phyloP scores from a whole-genome alignment of 1,284 basidiomycete genomes.

The Papiliotrema terrestris region DNA sequence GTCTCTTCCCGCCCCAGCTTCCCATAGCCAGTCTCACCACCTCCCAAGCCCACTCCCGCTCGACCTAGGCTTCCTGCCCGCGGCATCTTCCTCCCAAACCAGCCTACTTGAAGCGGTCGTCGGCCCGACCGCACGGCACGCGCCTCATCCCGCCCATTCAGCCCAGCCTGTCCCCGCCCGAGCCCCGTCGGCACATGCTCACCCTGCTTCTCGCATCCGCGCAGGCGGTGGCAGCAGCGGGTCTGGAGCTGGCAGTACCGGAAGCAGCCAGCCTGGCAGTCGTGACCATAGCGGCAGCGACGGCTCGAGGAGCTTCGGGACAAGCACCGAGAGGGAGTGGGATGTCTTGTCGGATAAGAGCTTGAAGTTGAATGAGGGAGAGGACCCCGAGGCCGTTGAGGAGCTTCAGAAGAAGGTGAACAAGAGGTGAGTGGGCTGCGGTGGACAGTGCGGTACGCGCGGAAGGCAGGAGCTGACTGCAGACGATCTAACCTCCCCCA shows the following conservation, averaged over 20 bases:
- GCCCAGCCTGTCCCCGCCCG: background rate
- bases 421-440: conserved; percentile 31
- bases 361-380: conserved; percentile 17
- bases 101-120: conserved; percentile 41
- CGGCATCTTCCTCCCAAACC: conserved; percentile 18
- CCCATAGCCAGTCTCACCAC: background rate
- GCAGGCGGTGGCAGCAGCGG: background rate
- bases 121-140: conserved; percentile 9
- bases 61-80: conserved; percentile 6
- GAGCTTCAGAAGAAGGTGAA: conserved; percentile 42
- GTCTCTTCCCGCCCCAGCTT: no score
- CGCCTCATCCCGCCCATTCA: background rate
- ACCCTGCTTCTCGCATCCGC: background rate
- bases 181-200: background rate
- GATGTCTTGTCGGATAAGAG: conserved; percentile 28
- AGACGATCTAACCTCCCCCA: conserved; percentile 40
- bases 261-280: background rate
- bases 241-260: background rate
- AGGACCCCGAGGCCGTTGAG: conserved; percentile 22
- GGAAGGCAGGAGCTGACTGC: no score
- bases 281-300: background rate
- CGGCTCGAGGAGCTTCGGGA: background rate
- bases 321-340: conserved; percentile 18
- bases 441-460: no score
- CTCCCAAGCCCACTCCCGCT: background rate